A percentile compares a stretch with the other conserved stretches of the same genome.
These are phyloP conservation scores for Dicorynia guianensis DNA, from an alignment of 306 rosid genomes.

Conservation along the genomic window DNA sequence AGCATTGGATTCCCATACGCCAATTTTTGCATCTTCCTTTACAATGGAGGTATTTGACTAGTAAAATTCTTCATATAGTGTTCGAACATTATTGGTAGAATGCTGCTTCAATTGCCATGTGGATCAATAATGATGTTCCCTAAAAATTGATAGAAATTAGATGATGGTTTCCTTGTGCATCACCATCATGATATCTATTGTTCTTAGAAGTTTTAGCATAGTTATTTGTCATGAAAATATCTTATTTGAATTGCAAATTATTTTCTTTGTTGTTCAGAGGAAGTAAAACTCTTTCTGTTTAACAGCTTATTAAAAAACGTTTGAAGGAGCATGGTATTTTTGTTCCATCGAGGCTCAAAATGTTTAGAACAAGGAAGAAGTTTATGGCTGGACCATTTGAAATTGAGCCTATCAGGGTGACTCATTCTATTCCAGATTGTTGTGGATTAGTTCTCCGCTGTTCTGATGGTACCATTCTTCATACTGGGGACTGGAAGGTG, in stretches of 20 bases:
- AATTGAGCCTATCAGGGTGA: slow-evolving; percentile 67
- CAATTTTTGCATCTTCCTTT: slow-evolving; percentile 96
- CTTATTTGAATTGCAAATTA: slow-evolving; percentile 33
- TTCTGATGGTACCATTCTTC: slow-evolving; percentile 73
- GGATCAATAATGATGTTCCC: slow-evolving; percentile 19
- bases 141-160: slow-evolving; percentile 19
- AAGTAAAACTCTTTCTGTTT: slow-evolving; percentile 36
- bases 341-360: slow-evolving; percentile 62
- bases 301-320: slow-evolving; percentile 69
- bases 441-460: slow-evolving; percentile 79
- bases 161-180: slow-evolving; percentile 1
- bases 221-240: slow-evolving; percentile 6
- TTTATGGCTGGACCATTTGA: slow-evolving; percentile 77
- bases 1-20: slow-evolving; percentile 86
- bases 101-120: slow-evolving; percentile 25
- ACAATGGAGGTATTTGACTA: slow-evolving; percentile 85
- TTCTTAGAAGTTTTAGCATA: slow-evolving; percentile 15
- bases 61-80: not conserved
- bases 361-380: slow-evolving; percentile 57
- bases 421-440: slow-evolving; percentile 78
- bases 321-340: slow-evolving; percentile 70
- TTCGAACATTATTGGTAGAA: slow-evolving; percentile 14
- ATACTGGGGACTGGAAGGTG: slow-evolving; percentile 82
- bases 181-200: slow-evolving; percentile 20
- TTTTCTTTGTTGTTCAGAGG: slow-evolving; percentile 39